These are phyloP conservation scores for Cladorrhinum sp. DNA, from an alignment of 2,329 filamentous ascomycete species.

Conservation along the genomic window DNA sequence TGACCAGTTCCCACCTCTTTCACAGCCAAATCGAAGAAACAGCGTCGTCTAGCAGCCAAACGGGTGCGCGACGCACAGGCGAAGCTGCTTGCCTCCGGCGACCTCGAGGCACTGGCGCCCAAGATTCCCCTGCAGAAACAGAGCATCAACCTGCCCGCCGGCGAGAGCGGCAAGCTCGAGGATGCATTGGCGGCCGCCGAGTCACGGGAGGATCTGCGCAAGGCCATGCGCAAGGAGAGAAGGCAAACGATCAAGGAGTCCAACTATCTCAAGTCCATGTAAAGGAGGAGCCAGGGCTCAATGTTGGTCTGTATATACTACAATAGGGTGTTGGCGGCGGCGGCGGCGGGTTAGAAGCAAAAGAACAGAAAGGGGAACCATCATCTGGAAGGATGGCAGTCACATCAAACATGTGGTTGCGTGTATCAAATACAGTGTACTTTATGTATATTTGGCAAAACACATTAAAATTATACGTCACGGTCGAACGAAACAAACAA, in stretches of 20 bases:
- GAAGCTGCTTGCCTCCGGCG: slow-evolving; percentile 60
- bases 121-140: slow-evolving; percentile 76
- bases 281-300: slow-evolving; percentile 27
- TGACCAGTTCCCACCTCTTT: neutral
- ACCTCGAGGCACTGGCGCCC: slow-evolving; percentile 62
- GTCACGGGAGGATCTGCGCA: slow-evolving; percentile 61
- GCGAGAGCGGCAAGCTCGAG: slow-evolving; percentile 41
- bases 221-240: slow-evolving; percentile 71
- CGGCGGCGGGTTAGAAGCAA: neutral
- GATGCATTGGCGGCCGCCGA: slow-evolving; percentile 47
- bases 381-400: neutral
- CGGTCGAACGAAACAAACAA: neutral
- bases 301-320: neutral
- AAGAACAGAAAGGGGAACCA: neutral
- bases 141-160: slow-evolving; percentile 67
- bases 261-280: slow-evolving; percentile 84
- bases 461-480: neutral
- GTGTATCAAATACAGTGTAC: neutral
- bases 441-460: neutral
- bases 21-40: slow-evolving; percentile 82
- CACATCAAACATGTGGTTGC: neutral
- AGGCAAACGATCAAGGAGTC: slow-evolving; percentile 76
- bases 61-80: slow-evolving; percentile 55
- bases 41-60: slow-evolving; percentile 69
- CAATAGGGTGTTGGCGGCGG: neutral